These are phyloP conservation scores for Tuber magnatum DNA, from an alignment of 495 filamentous ascomycete species.

Conservation along the genomic window DNA sequence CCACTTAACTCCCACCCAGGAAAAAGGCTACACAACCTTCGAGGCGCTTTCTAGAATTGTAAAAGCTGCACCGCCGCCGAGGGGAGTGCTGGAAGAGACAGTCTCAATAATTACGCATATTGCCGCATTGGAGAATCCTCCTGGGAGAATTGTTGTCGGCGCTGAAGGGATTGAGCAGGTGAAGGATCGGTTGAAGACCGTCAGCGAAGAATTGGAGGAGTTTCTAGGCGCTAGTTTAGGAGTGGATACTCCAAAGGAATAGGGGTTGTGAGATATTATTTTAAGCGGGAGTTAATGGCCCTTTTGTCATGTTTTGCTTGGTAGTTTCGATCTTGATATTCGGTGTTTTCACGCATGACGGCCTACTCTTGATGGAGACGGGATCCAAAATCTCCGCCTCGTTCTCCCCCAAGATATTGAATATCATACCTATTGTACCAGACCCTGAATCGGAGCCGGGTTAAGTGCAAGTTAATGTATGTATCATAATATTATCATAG, in stretches of 20 bases:
- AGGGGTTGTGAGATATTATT: background rate
- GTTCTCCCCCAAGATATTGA: too few species aligned
- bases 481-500: too few species aligned
- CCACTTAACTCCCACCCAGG: constrained; percentile 18
- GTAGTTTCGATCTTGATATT: background rate
- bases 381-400: too few species aligned
- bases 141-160: constrained; percentile 87
- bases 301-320: background rate
- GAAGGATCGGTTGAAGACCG: constrained; percentile 92
- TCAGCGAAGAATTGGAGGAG: constrained; percentile 91
- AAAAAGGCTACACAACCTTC: constrained; percentile 16
- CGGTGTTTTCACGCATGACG: background rate
- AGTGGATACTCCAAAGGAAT: constrained; percentile 48
- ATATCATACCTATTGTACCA: too few species aligned
- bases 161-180: constrained; percentile 81
- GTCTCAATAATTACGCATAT: constrained; percentile 85
- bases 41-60: background rate
- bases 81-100: constrained; percentile 53
- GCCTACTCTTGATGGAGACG: background rate
- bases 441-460: background rate
- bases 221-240: constrained; percentile 84
- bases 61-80: constrained; percentile 8
- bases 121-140: constrained; percentile 90
- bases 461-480: background rate
- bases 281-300: background rate